Evolutionary conservation across 2,329 filamentous ascomycete species (phyloP).

Genomic region (Pochonia chlamydosporia): DNA sequence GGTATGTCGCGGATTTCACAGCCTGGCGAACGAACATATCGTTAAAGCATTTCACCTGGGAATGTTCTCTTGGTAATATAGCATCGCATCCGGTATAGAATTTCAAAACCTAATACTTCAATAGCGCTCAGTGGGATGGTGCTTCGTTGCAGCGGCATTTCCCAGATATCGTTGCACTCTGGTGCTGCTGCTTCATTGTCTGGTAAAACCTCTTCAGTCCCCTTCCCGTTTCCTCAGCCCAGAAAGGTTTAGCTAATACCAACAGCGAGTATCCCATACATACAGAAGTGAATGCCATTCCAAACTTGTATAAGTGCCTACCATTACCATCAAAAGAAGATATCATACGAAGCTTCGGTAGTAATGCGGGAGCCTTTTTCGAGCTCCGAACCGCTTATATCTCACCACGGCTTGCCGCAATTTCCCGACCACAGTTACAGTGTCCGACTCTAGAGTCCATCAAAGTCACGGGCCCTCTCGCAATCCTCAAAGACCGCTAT

Average conservation of each 20-base stretch:
- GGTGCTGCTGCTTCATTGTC: neutral
- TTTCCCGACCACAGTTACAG: neutral
- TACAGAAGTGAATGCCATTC: neutral
- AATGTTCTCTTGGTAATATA: neutral
- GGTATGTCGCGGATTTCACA: neutral
- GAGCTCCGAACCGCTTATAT: neutral
- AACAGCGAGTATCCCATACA: neutral
- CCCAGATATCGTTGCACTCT: neutral
- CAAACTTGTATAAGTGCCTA: neutral
- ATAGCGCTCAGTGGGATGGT: neutral
- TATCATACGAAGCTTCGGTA: neutral
- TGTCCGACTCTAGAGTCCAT: neutral
- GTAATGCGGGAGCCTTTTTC: neutral
- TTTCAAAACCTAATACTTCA: neutral
- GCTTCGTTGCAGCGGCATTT: neutral
- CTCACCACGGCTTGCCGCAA: neutral
- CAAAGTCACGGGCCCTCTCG: neutral
- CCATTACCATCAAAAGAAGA: neutral
- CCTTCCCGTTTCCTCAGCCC: neutral
- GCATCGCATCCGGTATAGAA: neutral
- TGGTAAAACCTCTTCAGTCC: neutral
- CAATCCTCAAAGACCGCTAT: neutral
- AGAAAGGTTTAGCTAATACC: neutral
- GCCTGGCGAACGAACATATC: neutral
- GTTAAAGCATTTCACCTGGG: neutral